Conservation (phyloP, 345 rosid genomes). For the Hibiscus mutabilis region DNA sequence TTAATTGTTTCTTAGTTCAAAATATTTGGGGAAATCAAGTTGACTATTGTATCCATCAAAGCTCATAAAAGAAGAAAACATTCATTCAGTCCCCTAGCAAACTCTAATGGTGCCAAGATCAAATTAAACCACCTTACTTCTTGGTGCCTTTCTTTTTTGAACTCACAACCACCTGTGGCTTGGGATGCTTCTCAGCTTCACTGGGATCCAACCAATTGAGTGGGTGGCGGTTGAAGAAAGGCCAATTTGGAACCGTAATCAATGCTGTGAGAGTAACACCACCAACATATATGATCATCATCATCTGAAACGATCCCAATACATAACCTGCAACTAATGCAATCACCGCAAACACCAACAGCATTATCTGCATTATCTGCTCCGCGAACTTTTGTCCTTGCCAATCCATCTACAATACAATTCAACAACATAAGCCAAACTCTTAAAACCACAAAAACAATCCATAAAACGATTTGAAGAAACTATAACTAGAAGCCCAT, state of each 20-base stretch:
- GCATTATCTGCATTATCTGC: conserved; percentile 84
- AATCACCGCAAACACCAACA: conserved; percentile 50
- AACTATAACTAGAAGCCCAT: not conserved
- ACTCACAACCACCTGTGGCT: conserved; percentile 40
- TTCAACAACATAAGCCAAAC: not conserved
- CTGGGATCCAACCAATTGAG: conserved; percentile 77
- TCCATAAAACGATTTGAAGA: not conserved
- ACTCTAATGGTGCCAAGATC: not conserved
- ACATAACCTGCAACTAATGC: conserved; percentile 48
- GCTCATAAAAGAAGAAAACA: not conserved
- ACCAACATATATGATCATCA: conserved; percentile 63
- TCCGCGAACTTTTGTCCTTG: conserved; percentile 93
- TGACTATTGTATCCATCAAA: conserved; percentile 1
- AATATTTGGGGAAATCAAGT: not conserved
- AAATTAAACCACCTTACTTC: conserved; percentile 31
- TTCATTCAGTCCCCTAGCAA: not conserved
- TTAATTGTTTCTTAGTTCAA: not conserved
- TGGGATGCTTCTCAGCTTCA: conserved; percentile 81
- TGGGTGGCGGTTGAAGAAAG: conserved; percentile 66
- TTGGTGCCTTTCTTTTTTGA: conserved; percentile 58
- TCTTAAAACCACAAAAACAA: not conserved
- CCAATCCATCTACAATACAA: conserved; percentile 71
- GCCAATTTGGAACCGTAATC: conserved; percentile 86
- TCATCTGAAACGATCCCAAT: conserved; percentile 60
- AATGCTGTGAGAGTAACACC: conserved; percentile 66